Base-by-base conservation (phyloP, 495 filamentous ascomycete genomes). In the Xylaria telfairii region DNA sequence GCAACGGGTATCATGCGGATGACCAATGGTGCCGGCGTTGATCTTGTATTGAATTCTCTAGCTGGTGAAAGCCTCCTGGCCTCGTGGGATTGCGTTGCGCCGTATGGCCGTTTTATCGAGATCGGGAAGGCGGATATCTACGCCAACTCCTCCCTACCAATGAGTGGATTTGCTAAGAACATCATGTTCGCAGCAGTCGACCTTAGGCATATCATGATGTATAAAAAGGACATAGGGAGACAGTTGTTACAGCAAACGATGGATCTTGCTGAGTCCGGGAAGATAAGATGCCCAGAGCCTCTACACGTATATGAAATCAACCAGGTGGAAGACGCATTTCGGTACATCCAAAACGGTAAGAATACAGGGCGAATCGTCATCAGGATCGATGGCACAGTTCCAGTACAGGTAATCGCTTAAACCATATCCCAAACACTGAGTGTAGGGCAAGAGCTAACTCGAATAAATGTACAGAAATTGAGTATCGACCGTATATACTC, bases 11-110 rank as follows among this genome's bases (percentile, higher is more conserved):
- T 89, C 1, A 73, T 84, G 24, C 60, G 75, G 0, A 76, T 78
- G 26, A 91, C 89, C 1, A 64, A 78, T 19, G 90, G 90, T 0
- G 87, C 90, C 2, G 87, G 91, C 56, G 74, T 86, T 6, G 79
- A 90, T 1, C 72, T 53, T 3, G 49, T 53, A 19, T 19, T 90
- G 15, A 89, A 88, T 73, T 83, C 83, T 0, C 75, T 90, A 3
- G 68, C 73, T 1, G 81, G 77, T n/a, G 82, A 87, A 30, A 67
- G 74, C 13, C 74, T 87, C 0, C 81, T 74, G 4, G 82, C 73
- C 5, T 80, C 82, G 3, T 86, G 83, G 80, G 73, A 80, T 8
- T 87, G 81, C 61, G 59, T 90, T 21, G 87, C 88, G 12, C 73
- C 77, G 8, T 83, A 77, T 26, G 88, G 88, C 0, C 78, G 78